Evolutionary conservation across 2,329 filamentous ascomycete genomes (phyloP).

Genomic region (Phialophora expanda): DNA sequence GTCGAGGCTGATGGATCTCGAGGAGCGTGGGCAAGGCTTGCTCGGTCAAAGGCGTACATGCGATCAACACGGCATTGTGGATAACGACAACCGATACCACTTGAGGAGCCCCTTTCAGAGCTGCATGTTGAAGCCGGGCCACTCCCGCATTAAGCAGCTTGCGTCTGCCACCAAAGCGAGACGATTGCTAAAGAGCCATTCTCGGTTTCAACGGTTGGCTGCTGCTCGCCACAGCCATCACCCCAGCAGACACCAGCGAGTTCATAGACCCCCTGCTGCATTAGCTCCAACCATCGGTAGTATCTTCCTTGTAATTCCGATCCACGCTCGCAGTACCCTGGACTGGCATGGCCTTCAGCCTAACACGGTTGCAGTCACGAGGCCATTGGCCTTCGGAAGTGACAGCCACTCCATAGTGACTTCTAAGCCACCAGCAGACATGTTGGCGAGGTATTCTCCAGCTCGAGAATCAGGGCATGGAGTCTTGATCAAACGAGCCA

Average conservation of each 20-base stretch:
- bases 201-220: background rate
- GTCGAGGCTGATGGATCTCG: background rate
- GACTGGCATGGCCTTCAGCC: too few species aligned
- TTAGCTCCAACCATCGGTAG: background rate
- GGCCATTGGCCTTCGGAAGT: background rate
- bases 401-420: background rate
- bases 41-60: background rate
- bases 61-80: background rate
- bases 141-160: background rate
- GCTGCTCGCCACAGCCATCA: background rate
- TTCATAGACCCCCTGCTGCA: background rate
- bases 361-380: background rate
- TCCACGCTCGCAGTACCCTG: background rate
- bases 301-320: background rate
- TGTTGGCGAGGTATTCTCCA: background rate
- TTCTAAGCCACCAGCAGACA: background rate
- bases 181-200: background rate
- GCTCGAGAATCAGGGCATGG: background rate
- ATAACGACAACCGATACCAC: background rate
- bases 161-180: background rate
- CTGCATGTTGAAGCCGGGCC: background rate
- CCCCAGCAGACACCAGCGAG: background rate
- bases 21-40: background rate
- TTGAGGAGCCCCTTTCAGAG: background rate
- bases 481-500: background rate